Evolutionary conservation across 2,329 filamentous ascomycete genomes (phyloP), one percentile per base, ranked within the genome.

Genomic region (Trichothecium sympodiale): DNA sequence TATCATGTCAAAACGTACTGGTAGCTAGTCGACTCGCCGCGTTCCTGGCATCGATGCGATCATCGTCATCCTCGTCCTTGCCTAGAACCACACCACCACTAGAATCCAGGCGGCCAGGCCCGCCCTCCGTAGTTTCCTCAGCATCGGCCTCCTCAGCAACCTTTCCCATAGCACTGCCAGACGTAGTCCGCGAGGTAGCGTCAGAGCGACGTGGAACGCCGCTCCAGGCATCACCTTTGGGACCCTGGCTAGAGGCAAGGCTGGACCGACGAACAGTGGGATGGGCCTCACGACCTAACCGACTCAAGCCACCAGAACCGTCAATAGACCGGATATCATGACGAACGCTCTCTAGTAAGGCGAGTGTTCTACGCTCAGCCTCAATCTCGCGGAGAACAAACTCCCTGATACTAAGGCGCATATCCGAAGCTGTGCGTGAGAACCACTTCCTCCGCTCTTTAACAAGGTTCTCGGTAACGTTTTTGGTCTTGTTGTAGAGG

Each of bases 211-310:
- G 74, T 26, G 88, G 85, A 18, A 95, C 87, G 39, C 91, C 91
- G 50, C 86, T 94, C 91, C 91, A 98, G 13, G 91, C 82, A 57
- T 98, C 91, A n/a, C 91, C 91, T 63, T 94, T 94, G 34, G 91
- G 89, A 0, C 91, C 91, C 60, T 98, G 91, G 50, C 83, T 91
- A 32, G 84, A 83, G 13, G 84, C 83, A 45, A 95, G 61, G 57
- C 77, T 89, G 17, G 80, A 62, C 41, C 89, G 77, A 37, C 91
- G 76, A 40, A 65, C 57, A 5, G 78, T 63, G 3, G 91, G 89
- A 55, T 94, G 86, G 13, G 83, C 67, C 60, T 98, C 91, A 39
- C 91, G 78, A 29, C 91, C 91, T 25, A 98, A 71, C 29, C 91
- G 77, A 50, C 83, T 91, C 31, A 98, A 74, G 9, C 91, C 91